These are phyloP conservation scores for Leccinum pseudoinsigne DNA, from an alignment of 1,284 basidiomycete species.

Conservation along the genomic window DNA sequence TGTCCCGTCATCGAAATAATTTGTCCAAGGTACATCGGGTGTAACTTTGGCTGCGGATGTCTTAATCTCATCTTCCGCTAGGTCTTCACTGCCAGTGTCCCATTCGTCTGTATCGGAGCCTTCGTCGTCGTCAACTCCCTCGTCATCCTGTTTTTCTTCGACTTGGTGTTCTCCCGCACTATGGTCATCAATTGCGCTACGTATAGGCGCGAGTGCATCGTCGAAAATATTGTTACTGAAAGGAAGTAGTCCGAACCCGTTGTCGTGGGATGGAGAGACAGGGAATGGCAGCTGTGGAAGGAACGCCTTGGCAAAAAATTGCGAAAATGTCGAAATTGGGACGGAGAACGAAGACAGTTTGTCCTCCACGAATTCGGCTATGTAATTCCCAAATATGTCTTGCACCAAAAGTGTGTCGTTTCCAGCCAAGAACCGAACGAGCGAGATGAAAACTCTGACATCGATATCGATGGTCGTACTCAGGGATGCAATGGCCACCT, in stretches of 20 bases:
- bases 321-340: slow-evolving; percentile 26
- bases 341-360: slow-evolving; percentile 30
- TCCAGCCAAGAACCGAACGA: slow-evolving; percentile 38
- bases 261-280: slow-evolving; percentile 8
- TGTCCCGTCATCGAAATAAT: slow-evolving; percentile 41
- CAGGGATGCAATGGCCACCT: slow-evolving; percentile 25
- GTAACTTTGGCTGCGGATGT: not conserved
- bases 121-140: slow-evolving; percentile 11
- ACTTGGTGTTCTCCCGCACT: not conserved
- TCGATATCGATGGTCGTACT: slow-evolving; percentile 45
- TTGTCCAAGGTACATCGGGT: slow-evolving; percentile 4
- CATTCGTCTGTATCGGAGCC: slow-evolving; percentile 23
- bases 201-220: slow-evolving; percentile 41
- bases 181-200: slow-evolving; percentile 28
- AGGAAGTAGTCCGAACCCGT: slow-evolving; percentile 41
- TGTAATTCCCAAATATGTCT: slow-evolving; percentile 35
- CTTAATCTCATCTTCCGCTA: not conserved
- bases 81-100: slow-evolving; percentile 25
- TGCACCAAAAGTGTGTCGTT: slow-evolving; percentile 22
- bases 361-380: slow-evolving; percentile 24
- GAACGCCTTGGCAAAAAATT: slow-evolving; percentile 22
- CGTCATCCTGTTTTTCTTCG: slow-evolving; percentile 14
- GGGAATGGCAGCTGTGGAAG: slow-evolving; percentile 7
- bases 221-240: slow-evolving; percentile 55
- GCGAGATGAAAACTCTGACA: slow-evolving; percentile 47